phyloP scores from a whole-genome alignment of 495 filamentous ascomycete genomes.

The Xanthoparmelia taractica region DNA sequence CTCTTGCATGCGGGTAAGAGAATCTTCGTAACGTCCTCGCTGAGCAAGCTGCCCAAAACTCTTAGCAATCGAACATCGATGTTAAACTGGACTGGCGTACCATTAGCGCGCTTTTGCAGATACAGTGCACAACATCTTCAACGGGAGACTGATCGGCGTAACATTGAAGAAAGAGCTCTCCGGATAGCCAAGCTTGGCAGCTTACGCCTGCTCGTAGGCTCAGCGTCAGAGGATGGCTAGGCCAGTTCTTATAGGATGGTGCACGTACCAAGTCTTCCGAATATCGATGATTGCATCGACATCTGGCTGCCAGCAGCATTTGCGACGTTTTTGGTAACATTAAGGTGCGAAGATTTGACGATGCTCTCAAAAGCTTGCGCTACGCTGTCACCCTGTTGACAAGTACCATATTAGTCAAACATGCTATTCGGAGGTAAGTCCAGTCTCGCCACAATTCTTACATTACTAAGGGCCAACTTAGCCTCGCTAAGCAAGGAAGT shows the following conservation, averaged over 20 bases:
- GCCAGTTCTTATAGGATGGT: neutral
- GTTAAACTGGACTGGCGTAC: conserved; percentile 32
- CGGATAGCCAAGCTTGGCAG: conserved; percentile 58
- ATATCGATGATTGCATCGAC: conserved; percentile 62
- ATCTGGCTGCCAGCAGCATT: conserved; percentile 66
- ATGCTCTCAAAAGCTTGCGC: conserved; percentile 70
- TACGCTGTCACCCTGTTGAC: conserved; percentile 65
- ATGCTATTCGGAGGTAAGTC: neutral
- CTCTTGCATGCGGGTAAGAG: conserved; percentile 56
- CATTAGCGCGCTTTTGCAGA: conserved; percentile 49
- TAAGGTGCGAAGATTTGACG: conserved; percentile 71
- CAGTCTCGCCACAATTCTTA: conserved; percentile 25
- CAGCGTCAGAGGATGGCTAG: conserved; percentile 23
- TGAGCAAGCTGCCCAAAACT: conserved; percentile 41
- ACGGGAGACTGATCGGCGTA: conserved; percentile 56
- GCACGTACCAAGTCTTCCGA: conserved; percentile 64
- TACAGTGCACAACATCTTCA: conserved; percentile 67
- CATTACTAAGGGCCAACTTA: conserved; percentile 62
- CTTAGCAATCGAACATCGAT: conserved; percentile 20
- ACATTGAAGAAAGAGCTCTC: conserved; percentile 70
- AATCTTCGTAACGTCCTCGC: conserved; percentile 65
- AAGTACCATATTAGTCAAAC: conserved; percentile 10
- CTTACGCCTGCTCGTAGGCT: conserved; percentile 38
- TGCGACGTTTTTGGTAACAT: conserved; percentile 65
- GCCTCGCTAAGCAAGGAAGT: conserved; percentile 82